phyloP scores from a whole-genome alignment of 495 filamentous ascomycete genomes.

The Lindgomyces ingoldianus region DNA sequence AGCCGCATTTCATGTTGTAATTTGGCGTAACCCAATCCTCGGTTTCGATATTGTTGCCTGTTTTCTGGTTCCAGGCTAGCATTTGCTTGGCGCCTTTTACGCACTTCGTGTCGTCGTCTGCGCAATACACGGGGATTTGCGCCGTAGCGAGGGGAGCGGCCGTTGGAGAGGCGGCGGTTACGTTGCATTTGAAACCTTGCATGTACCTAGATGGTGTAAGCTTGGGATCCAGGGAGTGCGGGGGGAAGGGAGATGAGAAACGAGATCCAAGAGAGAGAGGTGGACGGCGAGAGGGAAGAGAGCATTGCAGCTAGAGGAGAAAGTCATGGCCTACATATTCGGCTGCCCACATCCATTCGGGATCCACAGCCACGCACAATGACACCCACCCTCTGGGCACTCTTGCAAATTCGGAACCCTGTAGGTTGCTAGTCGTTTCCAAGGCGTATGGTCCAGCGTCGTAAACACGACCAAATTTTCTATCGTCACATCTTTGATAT shows the following conservation, averaged over 20 bases:
- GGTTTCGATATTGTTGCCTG: conserved; percentile 48
- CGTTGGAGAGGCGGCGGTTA: conserved; percentile 50
- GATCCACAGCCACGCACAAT: conserved; percentile 61
- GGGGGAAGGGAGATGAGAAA: too few relatives aligned
- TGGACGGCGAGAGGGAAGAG: too few relatives aligned
- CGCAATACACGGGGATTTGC: conserved; percentile 51
- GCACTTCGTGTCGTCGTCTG: conserved; percentile 48
- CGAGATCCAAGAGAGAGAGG: too few relatives aligned
- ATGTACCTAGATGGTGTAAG: conserved; percentile 45
- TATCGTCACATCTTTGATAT: conserved; percentile 51
- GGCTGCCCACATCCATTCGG: conserved; percentile 53
- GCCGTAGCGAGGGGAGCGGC: conserved; percentile 45
- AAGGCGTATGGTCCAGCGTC: conserved; percentile 53
- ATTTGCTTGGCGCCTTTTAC: conserved; percentile 58
- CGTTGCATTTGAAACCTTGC: conserved; percentile 58
- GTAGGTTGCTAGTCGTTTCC: conserved; percentile 54
- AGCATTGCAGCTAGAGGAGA: neutral
- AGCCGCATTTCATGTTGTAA: conserved; percentile 51
- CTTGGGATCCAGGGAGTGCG: too few relatives aligned
- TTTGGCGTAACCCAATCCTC: conserved; percentile 40
- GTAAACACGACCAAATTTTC: conserved; percentile 58
- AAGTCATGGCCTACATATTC: conserved; percentile 42
- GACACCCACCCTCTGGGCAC: conserved; percentile 55
- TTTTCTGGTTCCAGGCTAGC: conserved; percentile 53
- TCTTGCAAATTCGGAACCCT: conserved; percentile 51